Conservation (phyloP, 1,284 basidiomycete species). For the Neonothopanus nambi region DNA sequence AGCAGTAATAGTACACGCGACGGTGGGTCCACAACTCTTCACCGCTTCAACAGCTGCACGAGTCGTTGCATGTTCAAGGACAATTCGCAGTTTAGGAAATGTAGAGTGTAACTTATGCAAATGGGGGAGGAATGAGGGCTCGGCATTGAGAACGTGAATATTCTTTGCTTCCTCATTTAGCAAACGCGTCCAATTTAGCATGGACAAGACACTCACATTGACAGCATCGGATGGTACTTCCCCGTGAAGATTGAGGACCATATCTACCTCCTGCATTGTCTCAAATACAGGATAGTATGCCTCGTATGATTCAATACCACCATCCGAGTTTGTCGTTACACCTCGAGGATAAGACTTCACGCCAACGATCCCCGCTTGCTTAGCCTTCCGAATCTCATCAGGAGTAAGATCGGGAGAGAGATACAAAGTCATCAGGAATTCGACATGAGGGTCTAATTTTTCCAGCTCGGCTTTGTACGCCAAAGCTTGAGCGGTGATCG, state of each 20-base stretch:
- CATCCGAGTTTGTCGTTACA: constrained; percentile 97
- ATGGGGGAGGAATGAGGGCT: constrained; percentile 89
- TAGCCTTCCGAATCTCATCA: constrained; percentile 88
- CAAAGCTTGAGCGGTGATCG: constrained; percentile 80
- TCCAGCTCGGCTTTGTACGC: constrained; percentile 80
- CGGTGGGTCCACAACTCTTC: constrained; percentile 81
- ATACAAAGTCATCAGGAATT: constrained; percentile 97
- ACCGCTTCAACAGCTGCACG: constrained; percentile 92
- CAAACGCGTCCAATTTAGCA: constrained; percentile 2
- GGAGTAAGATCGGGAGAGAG: constrained; percentile 90
- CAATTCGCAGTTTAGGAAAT: constrained; percentile 94
- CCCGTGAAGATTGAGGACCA: constrained; percentile 97
- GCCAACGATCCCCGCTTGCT: constrained; percentile 81
- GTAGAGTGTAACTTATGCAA: constrained; percentile 78
- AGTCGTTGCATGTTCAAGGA: constrained; percentile 99
- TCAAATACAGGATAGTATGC: constrained; percentile 94
- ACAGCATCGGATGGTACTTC: constrained; percentile 91
- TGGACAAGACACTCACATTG: constrained; percentile 50
- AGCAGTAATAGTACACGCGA: constrained; percentile 96
- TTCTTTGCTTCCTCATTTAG: constrained; percentile 51
- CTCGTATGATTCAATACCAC: constrained; percentile 96
- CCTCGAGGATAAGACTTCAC: constrained; percentile 98
- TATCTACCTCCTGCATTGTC: constrained; percentile 90
- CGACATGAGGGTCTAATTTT: constrained; percentile 73
- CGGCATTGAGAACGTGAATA: constrained; percentile 93